Percentiles rank a stretch among this genome's conserved stretches.
Conservation (phyloP, 2,329 filamentous ascomycete genomes). For the Tolypocladium ovalisporum region DNA sequence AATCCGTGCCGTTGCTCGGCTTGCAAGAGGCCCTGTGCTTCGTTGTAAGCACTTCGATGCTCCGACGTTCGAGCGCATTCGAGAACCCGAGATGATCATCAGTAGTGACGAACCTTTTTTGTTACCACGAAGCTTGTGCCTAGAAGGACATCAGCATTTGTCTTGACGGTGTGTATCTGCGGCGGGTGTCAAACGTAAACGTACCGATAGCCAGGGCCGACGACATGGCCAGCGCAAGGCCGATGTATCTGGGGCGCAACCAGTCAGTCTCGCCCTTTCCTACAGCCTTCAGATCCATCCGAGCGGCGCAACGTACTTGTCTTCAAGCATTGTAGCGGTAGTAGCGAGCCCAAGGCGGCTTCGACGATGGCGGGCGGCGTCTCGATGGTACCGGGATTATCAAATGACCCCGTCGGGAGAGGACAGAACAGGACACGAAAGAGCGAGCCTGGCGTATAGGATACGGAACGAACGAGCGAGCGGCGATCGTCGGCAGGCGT, state of each 20-base stretch:
- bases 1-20: slow-evolving; percentile 88
- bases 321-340: slow-evolving; percentile 21
- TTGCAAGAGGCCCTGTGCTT: slow-evolving; percentile 68
- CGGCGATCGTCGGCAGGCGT: neutral
- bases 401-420: neutral
- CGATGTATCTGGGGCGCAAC: slow-evolving; percentile 52
- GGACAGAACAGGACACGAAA: neutral
- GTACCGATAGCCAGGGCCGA: slow-evolving; percentile 69
- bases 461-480: neutral
- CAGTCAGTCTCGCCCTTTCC: slow-evolving; percentile 6
- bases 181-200: slow-evolving; percentile 16
- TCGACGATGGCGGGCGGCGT: slow-evolving; percentile 8
- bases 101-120: slow-evolving; percentile 62
- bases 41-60: neutral
- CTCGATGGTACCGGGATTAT: neutral
- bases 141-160: slow-evolving; percentile 23
- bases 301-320: slow-evolving; percentile 21
- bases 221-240: slow-evolving; percentile 62
- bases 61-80: neutral
- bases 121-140: slow-evolving; percentile 98
- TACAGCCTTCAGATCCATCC: neutral
- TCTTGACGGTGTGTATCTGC: neutral
- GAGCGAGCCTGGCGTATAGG: neutral
- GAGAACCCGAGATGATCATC: neutral
- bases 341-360: slow-evolving; percentile 7